phyloP scores from a whole-genome alignment of 75 land plant genomes.

The Sequoiadendron giganteum region DNA sequence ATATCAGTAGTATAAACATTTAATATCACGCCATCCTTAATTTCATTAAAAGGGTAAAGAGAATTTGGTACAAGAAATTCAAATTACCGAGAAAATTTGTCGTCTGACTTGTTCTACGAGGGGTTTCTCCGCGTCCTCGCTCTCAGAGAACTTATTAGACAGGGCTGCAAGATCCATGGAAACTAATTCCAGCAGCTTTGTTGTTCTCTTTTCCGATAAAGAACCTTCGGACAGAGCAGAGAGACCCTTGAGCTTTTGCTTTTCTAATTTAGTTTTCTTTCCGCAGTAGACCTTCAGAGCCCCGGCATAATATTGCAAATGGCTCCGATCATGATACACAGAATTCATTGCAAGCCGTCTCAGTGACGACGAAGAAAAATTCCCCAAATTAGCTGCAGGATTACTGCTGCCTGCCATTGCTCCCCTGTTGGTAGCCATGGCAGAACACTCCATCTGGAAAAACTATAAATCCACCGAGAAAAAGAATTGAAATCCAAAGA shows the following conservation, averaged over 20 bases:
- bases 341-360: not conserved
- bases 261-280: not conserved
- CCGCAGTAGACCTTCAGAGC: not conserved
- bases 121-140: not conserved
- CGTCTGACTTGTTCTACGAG: not conserved
- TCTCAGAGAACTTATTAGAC: not conserved
- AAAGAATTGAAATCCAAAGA: not conserved
- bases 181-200: constrained; percentile 40
- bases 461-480: not conserved
- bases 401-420: not conserved
- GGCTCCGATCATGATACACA: not conserved
- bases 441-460: not conserved
- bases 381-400: not conserved
- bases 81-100: constrained; percentile 5
- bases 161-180: constrained; percentile 29
- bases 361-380: not conserved
- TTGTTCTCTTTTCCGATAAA: not conserved
- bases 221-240: not conserved
- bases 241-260: not conserved
- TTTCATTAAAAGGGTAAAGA: not conserved
- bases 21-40: not conserved
- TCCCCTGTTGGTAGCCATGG: not conserved
- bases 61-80: not conserved
- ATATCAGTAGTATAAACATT: not conserved
- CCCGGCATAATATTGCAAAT: not conserved